phyloP scores from a whole-genome alignment of 257 asterid genomes.

The Voacanga thouarsii region DNA sequence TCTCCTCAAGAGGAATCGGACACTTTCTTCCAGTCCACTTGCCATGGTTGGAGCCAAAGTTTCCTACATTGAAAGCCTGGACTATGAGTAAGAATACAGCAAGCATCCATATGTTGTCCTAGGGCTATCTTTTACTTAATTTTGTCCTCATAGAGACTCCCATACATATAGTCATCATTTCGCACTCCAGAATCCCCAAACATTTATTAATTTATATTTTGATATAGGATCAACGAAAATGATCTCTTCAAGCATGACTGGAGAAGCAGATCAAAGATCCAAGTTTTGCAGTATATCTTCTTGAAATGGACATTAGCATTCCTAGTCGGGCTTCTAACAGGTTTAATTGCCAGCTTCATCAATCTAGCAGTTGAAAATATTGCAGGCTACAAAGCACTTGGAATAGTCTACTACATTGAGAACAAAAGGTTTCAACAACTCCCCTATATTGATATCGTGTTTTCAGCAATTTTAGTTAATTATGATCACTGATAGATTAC shows the following conservation, averaged over 20 bases:
- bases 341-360: conserved; percentile 70
- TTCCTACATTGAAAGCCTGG: conserved; percentile 85
- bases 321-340: conserved; percentile 84
- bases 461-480: not conserved
- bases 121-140: not conserved
- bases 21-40: conserved; percentile 51
- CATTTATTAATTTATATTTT: not conserved
- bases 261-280: conserved; percentile 77
- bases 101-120: not conserved
- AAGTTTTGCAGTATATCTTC: conserved; percentile 68
- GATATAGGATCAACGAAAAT: conserved; percentile 75
- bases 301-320: conserved; percentile 79
- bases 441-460: not conserved
- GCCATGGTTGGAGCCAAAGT: conserved; percentile 86
- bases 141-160: not conserved
- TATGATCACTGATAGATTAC: not conserved
- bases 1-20: conserved; percentile 58
- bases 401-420: conserved; percentile 51
- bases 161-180: not conserved
- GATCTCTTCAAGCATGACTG: conserved; percentile 95
- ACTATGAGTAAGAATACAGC: conserved; percentile 70
- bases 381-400: conserved; percentile 76
- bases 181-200: conserved; percentile 2
- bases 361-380: conserved; percentile 84
- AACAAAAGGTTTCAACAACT: conserved; percentile 44